Base-by-base conservation (phyloP, 345 rosid species). In the Citrus unshiu region DNA sequence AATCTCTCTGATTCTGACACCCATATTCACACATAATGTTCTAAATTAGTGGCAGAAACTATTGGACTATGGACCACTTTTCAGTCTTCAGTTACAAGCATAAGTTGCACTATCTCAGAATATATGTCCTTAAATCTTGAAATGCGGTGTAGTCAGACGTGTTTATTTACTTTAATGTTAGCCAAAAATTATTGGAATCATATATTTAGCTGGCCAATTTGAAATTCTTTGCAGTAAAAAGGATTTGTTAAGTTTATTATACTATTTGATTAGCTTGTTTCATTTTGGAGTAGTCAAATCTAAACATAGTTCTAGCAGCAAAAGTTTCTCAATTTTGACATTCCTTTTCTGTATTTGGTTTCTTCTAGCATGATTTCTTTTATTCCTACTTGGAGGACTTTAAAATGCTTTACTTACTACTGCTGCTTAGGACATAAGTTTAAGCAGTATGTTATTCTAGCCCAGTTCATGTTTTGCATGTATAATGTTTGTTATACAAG, bases 221-320 rank as follows among this genome's bases (percentile, higher is more conserved):
- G 32, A 68, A 51, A 40, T 40, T 68, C 57, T 40, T n/a, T 40
- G 57, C 56, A 5, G 69, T 65, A 19, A 65, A 32, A 65, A 2
- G 9, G 43, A 19, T 34, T 25, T 68, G 56, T 40, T 25, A 27
- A 40, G 54, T 68, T 43, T 13, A 25, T 68, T 68, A 4, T 68
- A 68, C 72, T 68, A 9, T 21, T 68, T 68, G 72, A 27, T 68
- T 25, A 24, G 12, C 59, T 70, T 46, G 59, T 70, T 70, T 70
- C n/a, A 46, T 46, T 46, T 16, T 57, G 16, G 16, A 18, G 70
- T 46, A 25, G 18, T 43, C 37, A n/a, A 70, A 70, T 63, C 39
- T 14, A 63, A 29, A 63, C n/a, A 1, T 14, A 63, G 19, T 63
- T 4, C 68, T 16, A 63, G 68, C 39, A 5, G 37, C 22, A 30